phyloP scores from a whole-genome alignment of 805 yeast genomes.

The Lipomyces lipofer region DNA sequence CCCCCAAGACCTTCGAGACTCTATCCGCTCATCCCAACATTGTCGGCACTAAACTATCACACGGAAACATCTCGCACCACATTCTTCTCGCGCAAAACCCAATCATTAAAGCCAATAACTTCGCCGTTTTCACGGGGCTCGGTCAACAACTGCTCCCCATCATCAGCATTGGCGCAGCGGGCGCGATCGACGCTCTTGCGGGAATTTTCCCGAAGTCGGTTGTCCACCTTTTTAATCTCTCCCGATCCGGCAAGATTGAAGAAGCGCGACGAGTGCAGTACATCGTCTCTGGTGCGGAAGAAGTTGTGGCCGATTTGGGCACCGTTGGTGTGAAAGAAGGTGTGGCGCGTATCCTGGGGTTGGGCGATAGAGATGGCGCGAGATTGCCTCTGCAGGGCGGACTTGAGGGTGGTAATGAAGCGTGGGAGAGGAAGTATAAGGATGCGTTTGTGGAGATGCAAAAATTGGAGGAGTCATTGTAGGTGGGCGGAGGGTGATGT shows the following conservation, averaged over 20 bases:
- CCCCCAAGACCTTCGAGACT: constrained; percentile 44
- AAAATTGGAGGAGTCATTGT: constrained; percentile 17
- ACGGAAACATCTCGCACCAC: constrained; percentile 52
- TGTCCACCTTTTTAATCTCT: constrained; percentile 44
- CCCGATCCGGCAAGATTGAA: constrained; percentile 41
- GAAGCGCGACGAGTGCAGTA: constrained; percentile 49
- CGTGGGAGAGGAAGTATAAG: constrained; percentile 18
- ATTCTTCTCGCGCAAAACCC: constrained; percentile 48
- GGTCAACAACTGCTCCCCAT: constrained; percentile 55
- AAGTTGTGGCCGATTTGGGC: constrained; percentile 46
- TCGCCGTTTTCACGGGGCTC: constrained; percentile 51
- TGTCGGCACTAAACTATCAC: constrained; percentile 54
- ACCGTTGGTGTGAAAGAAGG: constrained; percentile 53
- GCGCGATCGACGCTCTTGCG: constrained; percentile 55
- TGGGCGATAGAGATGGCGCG: constrained; percentile 49
- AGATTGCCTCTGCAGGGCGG: constrained; percentile 47
- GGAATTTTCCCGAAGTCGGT: constrained; percentile 55
- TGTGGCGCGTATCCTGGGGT: constrained; percentile 41
- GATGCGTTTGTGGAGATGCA: constrained; percentile 13
- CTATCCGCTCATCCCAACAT: constrained; percentile 49
- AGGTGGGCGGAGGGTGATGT: neutral
- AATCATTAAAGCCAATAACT: constrained; percentile 44
- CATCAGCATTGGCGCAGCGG: constrained; percentile 49
- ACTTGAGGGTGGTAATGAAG: constrained; percentile 19
- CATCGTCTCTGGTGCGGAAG: constrained; percentile 49